Evolutionary conservation across 441 rosid genomes (phyloP).

Genomic region (Oxalis stricta): DNA sequence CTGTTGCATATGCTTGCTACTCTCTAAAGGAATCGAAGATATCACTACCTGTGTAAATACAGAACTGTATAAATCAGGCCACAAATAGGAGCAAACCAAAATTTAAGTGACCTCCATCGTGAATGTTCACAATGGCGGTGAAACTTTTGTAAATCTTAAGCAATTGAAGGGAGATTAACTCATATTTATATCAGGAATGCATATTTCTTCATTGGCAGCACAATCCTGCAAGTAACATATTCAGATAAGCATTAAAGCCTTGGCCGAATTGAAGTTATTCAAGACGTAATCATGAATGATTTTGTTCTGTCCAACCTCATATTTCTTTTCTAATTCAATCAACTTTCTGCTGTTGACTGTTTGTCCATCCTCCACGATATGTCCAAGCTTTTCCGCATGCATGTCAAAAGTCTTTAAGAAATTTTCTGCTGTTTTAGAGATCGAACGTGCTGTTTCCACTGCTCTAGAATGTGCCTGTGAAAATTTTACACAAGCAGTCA

Average conservation of each 20-base stretch:
- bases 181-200: too few relatives aligned
- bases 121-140: too few relatives aligned
- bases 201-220: slow-evolving; percentile 73
- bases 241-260: slow-evolving; percentile 3
- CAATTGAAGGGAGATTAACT: too few relatives aligned
- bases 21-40: too few relatives aligned
- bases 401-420: slow-evolving; percentile 61
- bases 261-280: neutral
- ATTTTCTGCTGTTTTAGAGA: slow-evolving; percentile 58
- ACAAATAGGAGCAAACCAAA: too few relatives aligned
- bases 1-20: too few relatives aligned
- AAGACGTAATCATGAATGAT: too few relatives aligned
- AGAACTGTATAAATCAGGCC: too few relatives aligned
- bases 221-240: slow-evolving; percentile 34
- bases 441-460: slow-evolving; percentile 65
- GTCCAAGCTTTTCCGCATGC: slow-evolving; percentile 58
- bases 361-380: slow-evolving; percentile 75
- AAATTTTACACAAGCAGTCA: slow-evolving; percentile 1
- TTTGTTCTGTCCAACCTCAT: slow-evolving; percentile 39
- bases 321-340: slow-evolving; percentile 72
- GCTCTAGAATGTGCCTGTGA: slow-evolving; percentile 77
- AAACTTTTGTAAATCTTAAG: too few relatives aligned
- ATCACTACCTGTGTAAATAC: too few relatives aligned
- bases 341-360: slow-evolving; percentile 58
- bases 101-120: too few relatives aligned